Evolutionary conservation across 1,284 basidiomycete genomes (phyloP).

Genomic region (Amylostereum chailletii): DNA sequence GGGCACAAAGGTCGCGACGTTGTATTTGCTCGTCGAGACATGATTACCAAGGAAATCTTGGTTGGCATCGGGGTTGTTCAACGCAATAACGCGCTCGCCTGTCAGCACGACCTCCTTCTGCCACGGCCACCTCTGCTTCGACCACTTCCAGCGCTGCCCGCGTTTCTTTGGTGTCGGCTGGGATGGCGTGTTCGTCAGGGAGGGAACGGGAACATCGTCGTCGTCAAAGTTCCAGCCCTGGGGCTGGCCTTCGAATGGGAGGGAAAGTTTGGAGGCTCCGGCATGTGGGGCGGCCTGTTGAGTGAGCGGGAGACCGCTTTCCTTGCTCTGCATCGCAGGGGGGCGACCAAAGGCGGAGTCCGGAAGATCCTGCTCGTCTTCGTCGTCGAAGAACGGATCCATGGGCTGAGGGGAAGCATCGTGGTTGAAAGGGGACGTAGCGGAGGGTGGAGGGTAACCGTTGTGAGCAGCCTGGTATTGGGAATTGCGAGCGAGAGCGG

Average conservation of each 20-base stretch:
- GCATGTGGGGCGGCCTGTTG: constrained; percentile 51
- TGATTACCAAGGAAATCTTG: constrained; percentile 74
- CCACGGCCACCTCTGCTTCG: constrained; percentile 75
- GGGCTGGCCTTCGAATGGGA: constrained; percentile 33
- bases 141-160: constrained; percentile 15
- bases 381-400: constrained; percentile 80
- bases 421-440: constrained; percentile 24
- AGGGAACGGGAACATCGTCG: constrained; percentile 36
- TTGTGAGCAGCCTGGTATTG: constrained; percentile 49
- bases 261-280: constrained; percentile 40
- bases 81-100: constrained; percentile 64
- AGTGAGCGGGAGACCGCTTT: constrained; percentile 58
- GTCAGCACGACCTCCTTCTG: constrained; percentile 47
- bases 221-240: constrained; percentile 70
- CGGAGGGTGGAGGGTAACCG: constrained; percentile 46
- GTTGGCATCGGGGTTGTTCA: constrained; percentile 64
- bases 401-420: constrained; percentile 31
- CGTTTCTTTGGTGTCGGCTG: constrained; percentile 9
- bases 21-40: constrained; percentile 96
- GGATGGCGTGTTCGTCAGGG: constrained; percentile 25
- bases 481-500: constrained; percentile 29
- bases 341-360: constrained; percentile 56
- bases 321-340: constrained; percentile 58
- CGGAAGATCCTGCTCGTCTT: constrained; percentile 51
- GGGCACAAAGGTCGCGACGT: constrained; percentile 79